Evolutionary conservation across 495 filamentous ascomycete species (phyloP), one percentile per base, ranked within the genome.

Genomic region (Aspergillus nanangensis): DNA sequence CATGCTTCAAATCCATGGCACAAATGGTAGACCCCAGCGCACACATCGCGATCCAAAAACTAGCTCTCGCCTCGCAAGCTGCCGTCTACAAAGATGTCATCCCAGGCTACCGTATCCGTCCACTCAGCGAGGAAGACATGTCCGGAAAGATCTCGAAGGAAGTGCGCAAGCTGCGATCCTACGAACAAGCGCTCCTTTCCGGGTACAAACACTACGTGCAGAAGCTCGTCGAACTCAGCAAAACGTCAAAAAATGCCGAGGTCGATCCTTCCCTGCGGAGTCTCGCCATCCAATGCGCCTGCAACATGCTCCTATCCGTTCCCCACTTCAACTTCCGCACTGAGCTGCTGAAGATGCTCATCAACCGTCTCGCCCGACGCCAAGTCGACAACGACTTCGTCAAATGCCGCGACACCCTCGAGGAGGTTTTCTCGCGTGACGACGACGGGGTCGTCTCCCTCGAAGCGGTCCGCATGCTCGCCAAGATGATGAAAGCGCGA

Each of bases 21-120:
- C 77, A 86, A 50, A 80, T 97, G 55, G 84, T 81, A 25, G 73
- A 83, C 34, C 64, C 65, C 10, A 50, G 53, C n/a, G 59, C 71
- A 7, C 84, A 90, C 47, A 61, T 77, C 24, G 82, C 85, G 5
- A 83, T 97, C 55, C 82, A 85, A 68, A 93, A 89, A 57, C 72
- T 98, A 41, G 86, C 84, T 18, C 63, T 98, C 20, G 87, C 81
- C 13, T 85, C 90, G 15, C 90, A 95, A 64, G 74, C 91, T 58
- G 82, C 91, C 5, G 77, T 96, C n/a, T 98, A 89, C 66, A 94
- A 90, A 61, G 91, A 97, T 69, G 76, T 96, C 33, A 96, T 98
- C 37, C 93, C 93, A 0, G 93, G 92, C 5, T 98, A 97, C 55
- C 77, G 93, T 27, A 97, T 97, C 64, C 84, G 93, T 15, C 88